Evolutionary conservation across 768 basidiomycete species (phyloP).

Genomic region (Boletus edulis): DNA sequence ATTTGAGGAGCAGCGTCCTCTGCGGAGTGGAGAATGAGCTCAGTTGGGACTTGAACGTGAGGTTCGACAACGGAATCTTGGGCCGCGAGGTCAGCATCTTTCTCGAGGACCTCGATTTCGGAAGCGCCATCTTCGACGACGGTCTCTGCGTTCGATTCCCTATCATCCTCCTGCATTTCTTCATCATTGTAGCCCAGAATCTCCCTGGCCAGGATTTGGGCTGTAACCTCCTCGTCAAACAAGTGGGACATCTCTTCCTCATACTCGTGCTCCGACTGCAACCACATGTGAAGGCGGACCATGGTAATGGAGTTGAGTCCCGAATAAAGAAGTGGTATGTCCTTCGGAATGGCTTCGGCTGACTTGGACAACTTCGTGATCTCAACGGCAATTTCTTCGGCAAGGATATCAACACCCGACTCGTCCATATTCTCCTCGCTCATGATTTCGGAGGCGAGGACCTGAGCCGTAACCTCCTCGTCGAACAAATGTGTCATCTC

Average conservation of each 20-base stretch:
- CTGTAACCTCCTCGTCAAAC: constrained; percentile 33
- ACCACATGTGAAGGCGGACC: constrained; percentile 31
- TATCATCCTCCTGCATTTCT: neutral
- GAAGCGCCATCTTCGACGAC: constrained; percentile 10
- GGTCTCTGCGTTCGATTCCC: constrained; percentile 10
- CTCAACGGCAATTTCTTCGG: constrained; percentile 34
- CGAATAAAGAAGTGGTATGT: constrained; percentile 33
- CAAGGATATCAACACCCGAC: constrained; percentile 6
- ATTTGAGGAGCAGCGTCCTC: constrained; percentile 1
- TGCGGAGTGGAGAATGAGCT: neutral
- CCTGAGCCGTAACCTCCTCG: constrained; percentile 28
- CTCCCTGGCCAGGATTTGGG: constrained; percentile 29
- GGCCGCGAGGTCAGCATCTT: neutral
- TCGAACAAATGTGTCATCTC: constrained; percentile 31
- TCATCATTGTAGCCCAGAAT: constrained; percentile 12
- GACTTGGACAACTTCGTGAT: constrained; percentile 31
- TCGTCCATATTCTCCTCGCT: constrained; percentile 9
- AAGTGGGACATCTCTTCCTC: constrained; percentile 30
- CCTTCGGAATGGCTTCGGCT: constrained; percentile 26
- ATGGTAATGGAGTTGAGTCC: constrained; percentile 33
- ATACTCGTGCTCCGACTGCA: constrained; percentile 31
- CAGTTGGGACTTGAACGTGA: neutral
- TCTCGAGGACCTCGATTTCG: constrained; percentile 3
- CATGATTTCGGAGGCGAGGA: constrained; percentile 31
- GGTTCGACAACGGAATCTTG: neutral